Percentiles rank a stretch among this genome's conserved stretches.
These are phyloP conservation scores for Phaseolus coccineus DNA, from an alignment of 331 rosid species.

Conservation along the genomic window DNA sequence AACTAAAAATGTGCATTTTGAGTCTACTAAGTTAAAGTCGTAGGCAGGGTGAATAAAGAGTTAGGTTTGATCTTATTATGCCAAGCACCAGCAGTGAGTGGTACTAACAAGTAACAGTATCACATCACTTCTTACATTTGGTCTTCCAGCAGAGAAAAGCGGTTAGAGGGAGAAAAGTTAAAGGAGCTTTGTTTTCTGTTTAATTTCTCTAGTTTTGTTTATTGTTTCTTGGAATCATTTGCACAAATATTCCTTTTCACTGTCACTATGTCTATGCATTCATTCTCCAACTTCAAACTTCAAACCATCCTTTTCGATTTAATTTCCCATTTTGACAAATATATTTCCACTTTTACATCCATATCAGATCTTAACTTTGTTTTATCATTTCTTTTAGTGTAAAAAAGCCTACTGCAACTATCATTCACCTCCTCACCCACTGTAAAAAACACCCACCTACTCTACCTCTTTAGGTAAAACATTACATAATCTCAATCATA, in stretches of 20 bases:
- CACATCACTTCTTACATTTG: slow-evolving; percentile 37
- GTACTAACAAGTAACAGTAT: neutral
- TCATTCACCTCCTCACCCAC: neutral
- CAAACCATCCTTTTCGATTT: neutral
- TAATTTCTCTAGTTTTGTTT: slow-evolving; percentile 4
- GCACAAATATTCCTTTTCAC: slow-evolving; percentile 37
- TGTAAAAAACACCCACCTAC: neutral
- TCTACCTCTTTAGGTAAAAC: slow-evolving; percentile 15
- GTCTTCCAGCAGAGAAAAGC: slow-evolving; percentile 40
- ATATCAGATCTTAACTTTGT: neutral
- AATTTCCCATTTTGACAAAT: slow-evolving; percentile 17
- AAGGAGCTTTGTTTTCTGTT: slow-evolving; percentile 13
- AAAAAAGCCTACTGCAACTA: slow-evolving; percentile 31
- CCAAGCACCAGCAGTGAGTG: slow-evolving; percentile 16
- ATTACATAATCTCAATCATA: neutral
- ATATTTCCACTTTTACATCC: neutral
- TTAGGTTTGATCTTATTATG: slow-evolving; percentile 47
- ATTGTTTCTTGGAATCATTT: slow-evolving; percentile 35
- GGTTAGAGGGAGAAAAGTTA: slow-evolving; percentile 27
- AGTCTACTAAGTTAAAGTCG: slow-evolving; percentile 24
- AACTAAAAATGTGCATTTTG: slow-evolving; percentile 41
- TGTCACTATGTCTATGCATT: slow-evolving; percentile 2
- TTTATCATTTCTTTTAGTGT: neutral
- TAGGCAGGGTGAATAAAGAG: slow-evolving; percentile 46
- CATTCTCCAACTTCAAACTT: slow-evolving; percentile 5